phyloP scores from a whole-genome alignment of 1,284 basidiomycete species.

The Ceratorhiza oryzae-sativae region DNA sequence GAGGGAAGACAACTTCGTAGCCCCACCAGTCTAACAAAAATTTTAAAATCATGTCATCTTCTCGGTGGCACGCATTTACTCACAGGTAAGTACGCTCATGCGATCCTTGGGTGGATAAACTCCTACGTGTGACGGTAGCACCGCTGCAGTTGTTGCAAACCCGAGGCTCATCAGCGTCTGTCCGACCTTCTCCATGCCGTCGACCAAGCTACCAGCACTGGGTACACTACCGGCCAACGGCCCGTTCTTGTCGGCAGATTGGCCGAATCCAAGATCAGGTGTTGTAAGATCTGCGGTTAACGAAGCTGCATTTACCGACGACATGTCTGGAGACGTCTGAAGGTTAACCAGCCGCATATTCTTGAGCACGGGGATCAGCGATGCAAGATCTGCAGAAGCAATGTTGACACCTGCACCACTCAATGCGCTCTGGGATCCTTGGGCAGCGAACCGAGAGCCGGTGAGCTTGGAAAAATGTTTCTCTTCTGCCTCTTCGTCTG shows the following conservation, averaged over 20 bases:
- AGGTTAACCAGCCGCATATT: slow-evolving; percentile 63
- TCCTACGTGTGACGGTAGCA: slow-evolving; percentile 72
- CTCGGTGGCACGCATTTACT: slow-evolving; percentile 45
- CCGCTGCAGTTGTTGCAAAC: slow-evolving; percentile 70
- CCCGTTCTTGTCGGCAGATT: slow-evolving; percentile 60
- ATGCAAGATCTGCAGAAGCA: slow-evolving; percentile 59
- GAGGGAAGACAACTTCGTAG: slow-evolving; percentile 72
- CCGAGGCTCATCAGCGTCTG: slow-evolving; percentile 78
- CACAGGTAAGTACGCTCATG: slow-evolving; percentile 79
- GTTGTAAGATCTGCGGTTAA: slow-evolving; percentile 56
- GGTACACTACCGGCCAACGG: slow-evolving; percentile 74
- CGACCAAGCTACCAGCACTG: slow-evolving; percentile 70
- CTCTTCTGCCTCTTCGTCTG: slow-evolving; percentile 65
- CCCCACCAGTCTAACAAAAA: slow-evolving; percentile 78
- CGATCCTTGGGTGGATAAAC: slow-evolving; percentile 76
- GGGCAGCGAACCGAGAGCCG: slow-evolving; percentile 7
- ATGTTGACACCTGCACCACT: slow-evolving; percentile 46
- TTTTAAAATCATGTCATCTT: background rate
- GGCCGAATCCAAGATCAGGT: slow-evolving; percentile 67
- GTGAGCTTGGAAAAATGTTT: slow-evolving; percentile 42
- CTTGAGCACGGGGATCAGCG: slow-evolving; percentile 59
- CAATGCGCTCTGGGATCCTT: slow-evolving; percentile 11
- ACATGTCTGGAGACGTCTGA: slow-evolving; percentile 31
- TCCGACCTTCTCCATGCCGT: slow-evolving; percentile 71
- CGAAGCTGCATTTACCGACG: slow-evolving; percentile 30